Percentiles rank a stretch among this genome's conserved stretches.
These are phyloP conservation scores for Trichoderma sp. DNA, from an alignment of 2,329 filamentous ascomycete genomes.

Conservation along the genomic window DNA sequence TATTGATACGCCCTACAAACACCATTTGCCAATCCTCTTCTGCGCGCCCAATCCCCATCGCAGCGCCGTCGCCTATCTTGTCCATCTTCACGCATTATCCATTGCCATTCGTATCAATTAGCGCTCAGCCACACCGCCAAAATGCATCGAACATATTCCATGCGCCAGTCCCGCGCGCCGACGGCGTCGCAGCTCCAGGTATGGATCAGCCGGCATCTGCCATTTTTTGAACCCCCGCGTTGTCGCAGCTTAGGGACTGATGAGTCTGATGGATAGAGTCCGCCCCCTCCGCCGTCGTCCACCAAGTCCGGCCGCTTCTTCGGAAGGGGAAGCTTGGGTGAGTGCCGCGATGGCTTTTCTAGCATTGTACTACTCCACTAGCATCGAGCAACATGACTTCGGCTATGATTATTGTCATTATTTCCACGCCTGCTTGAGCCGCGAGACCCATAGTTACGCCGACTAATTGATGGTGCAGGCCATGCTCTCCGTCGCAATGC, in stretches of 20 bases:
- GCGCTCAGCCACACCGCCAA: conserved; percentile 30
- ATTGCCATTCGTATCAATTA: conserved; percentile 20
- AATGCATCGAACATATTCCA: conserved; percentile 99
- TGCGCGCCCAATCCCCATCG: neutral
- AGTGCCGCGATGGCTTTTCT: conserved; percentile 37
- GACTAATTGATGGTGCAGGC: conserved; percentile 35
- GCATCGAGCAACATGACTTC: neutral
- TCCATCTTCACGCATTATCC: neutral
- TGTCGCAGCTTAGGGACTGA: neutral
- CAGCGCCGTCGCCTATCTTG: neutral
- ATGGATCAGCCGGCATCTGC: conserved; percentile 23
- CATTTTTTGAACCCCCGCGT: neutral
- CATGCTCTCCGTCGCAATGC: conserved; percentile 70
- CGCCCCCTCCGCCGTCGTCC: conserved; percentile 83
- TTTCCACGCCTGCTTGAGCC: no score
- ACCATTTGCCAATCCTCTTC: conserved; percentile 6
- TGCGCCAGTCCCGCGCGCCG: conserved; percentile 94
- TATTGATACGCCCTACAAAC: conserved; percentile 6
- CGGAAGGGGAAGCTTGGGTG: conserved; percentile 80
- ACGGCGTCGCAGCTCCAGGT: conserved; percentile 77
- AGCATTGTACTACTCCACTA: neutral
- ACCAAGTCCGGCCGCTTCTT: conserved; percentile 92
- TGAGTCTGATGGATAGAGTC: conserved; percentile 60
- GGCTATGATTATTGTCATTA: neutral
- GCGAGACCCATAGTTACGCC: neutral